phyloP scores from a whole-genome alignment of 257 asterid genomes.

The Ehretia macrophylla region DNA sequence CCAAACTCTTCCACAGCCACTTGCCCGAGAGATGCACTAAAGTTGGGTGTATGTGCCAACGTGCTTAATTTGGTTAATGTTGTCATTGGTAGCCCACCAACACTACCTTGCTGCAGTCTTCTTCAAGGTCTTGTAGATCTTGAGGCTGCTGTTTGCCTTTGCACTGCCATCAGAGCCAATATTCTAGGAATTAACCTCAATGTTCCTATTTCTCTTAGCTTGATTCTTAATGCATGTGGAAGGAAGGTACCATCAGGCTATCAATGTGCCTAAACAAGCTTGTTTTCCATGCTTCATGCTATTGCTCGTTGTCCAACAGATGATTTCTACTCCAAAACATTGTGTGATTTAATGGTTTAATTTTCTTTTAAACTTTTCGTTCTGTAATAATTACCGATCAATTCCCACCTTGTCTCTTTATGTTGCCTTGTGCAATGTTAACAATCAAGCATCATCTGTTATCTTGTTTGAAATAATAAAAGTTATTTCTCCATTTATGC shows the following conservation, averaged over 20 bases:
- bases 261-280: conserved; percentile 8
- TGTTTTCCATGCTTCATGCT: not conserved
- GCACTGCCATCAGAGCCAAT: too few relatives aligned
- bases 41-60: conserved; percentile 52
- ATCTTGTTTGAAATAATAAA: too few relatives aligned
- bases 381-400: too few relatives aligned
- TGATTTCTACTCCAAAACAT: not conserved
- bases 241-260: conserved; percentile 18
- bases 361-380: not conserved
- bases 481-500: too few relatives aligned
- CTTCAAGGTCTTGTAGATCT: conserved; percentile 28
- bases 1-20: not conserved
- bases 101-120: conserved; percentile 45
- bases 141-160: conserved; percentile 29
- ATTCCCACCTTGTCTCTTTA: not conserved
- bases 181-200: too few relatives aligned
- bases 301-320: not conserved
- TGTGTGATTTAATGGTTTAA: too few relatives aligned
- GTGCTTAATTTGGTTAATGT: conserved; percentile 33
- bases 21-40: conserved; percentile 60
- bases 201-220: conserved; percentile 35
- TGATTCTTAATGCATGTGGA: conserved; percentile 21
- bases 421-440: too few relatives aligned
- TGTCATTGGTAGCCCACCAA: conserved; percentile 39
- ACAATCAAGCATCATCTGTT: conserved; percentile 17